These are phyloP conservation scores for Furcasterigmium furcatum DNA, from an alignment of 2,329 filamentous ascomycete genomes.

Conservation along the genomic window DNA sequence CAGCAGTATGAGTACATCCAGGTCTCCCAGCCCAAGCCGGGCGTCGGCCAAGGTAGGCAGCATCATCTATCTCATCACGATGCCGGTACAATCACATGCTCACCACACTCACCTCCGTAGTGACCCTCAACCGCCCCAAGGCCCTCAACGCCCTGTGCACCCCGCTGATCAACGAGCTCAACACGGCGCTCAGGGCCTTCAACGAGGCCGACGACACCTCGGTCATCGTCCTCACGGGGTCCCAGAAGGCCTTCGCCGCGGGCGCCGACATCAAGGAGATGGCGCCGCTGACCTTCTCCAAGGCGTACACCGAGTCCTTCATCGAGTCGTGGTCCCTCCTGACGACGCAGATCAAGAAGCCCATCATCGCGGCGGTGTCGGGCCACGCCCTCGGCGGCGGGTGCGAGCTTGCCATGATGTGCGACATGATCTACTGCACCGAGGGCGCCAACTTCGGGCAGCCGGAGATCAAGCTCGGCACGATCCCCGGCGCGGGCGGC, in stretches of 20 bases:
- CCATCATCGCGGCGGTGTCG: conserved; percentile 89
- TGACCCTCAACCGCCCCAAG: conserved; percentile 91
- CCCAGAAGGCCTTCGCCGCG: conserved; percentile 85
- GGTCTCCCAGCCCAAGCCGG: conserved; percentile 78
- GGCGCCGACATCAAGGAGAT: conserved; percentile 99
- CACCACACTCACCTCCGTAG: conserved; percentile 48
- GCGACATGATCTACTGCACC: conserved; percentile 90
- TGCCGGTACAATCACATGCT: conserved; percentile 6
- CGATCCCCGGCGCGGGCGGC: conserved; percentile 88
- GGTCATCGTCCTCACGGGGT: conserved; percentile 84
- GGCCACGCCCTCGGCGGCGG: conserved; percentile 93
- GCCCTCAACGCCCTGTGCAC: conserved; percentile 92
- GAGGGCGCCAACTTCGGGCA: conserved; percentile 87
- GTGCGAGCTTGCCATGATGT: conserved; percentile 97
- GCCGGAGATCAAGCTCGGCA: conserved; percentile 93
- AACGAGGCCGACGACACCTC: conserved; percentile 67
- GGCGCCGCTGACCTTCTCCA: conserved; percentile 84
- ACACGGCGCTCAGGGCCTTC: conserved; percentile 69
- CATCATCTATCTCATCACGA: conserved; percentile 4
- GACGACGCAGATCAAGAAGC: conserved; percentile 83
- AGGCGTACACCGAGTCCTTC: conserved; percentile 86
- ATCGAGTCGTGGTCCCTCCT: conserved; percentile 93
- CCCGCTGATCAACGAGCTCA: conserved; percentile 86
- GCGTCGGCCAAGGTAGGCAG: conserved; percentile 77
- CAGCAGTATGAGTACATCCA: conserved; percentile 75